Evolutionary conservation across 176 grass and related monocot species (phyloP), one percentile per base, ranked within the genome.

Genomic region (Bolboschoenus planiculmis): DNA sequence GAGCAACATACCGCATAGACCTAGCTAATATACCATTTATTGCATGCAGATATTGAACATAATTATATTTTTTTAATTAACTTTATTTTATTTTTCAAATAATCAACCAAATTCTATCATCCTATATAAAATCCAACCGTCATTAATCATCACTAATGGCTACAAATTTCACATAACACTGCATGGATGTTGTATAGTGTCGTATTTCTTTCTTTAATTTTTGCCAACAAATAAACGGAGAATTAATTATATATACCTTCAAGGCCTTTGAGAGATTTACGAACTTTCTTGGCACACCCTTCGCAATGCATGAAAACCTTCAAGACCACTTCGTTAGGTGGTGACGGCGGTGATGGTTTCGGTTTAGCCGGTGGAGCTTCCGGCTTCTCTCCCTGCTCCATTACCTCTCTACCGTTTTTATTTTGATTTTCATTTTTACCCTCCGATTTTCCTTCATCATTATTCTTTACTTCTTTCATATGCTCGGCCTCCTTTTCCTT

Each of bases 261-360:
- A 18, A 88, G 33, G 43, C 86, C 67, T 31, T 59, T 88, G 4
- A 94, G 65, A 6, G 75, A 92, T 11, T 75, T 83, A 14, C 83
- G 85, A 73, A 94, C 10, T 85, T 94, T 92, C 86, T 88, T 79
- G 20, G 61, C 92, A 57, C 90, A 94, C 27, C 84, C 90, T 24
- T 87, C 88, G 64, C 90, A 94, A 85, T 94, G 90, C 85, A 94
- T 83, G 0, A 64, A 72, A 58, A 79, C 88, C 35, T 81, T 86
- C 26, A 94, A 78, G 58, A 90, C 90, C 66, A 88, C 54, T 67
- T 82, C 70, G 2, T 86, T 59, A 6, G 71, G 56, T 7, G 9
- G 24, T 11, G 20, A 36, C 23, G 5, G 81, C 10, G 16, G 48
- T 14, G 83, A 10, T 1, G 56, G 48, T 42, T 54, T 27, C 13